Conservation (phyloP, 371 early-diverging fungal species). For the Fennellomyces sp. region DNA sequence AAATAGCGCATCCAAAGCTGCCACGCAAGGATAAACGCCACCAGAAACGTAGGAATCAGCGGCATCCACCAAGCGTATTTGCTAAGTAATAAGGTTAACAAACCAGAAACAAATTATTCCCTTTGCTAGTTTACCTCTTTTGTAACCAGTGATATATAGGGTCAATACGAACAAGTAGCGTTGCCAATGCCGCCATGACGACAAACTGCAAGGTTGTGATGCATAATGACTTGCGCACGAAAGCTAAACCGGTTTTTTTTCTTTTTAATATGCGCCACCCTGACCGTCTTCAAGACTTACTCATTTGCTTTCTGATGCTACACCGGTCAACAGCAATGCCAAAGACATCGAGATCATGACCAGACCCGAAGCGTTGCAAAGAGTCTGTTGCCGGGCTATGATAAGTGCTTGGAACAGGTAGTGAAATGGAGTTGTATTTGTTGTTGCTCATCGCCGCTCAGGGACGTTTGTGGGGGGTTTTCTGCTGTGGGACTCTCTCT, state of each 20-base stretch:
- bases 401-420: conserved; percentile 15
- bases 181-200: conserved; percentile 6
- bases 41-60: conserved; percentile 26
- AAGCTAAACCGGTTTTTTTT: too few species aligned
- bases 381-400: conserved; percentile 7
- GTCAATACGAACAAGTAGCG: conserved; percentile 15
- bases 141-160: conserved; percentile 31
- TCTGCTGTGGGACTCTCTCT: not conserved
- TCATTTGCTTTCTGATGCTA: conserved; percentile 35
- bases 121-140: conserved; percentile 19
- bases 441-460: conserved; percentile 14
- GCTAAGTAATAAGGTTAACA: conserved; percentile 9
- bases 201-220: conserved; percentile 20
- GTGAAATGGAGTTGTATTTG: conserved; percentile 6
- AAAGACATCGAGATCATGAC: conserved; percentile 40
- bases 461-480: not conserved
- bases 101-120: not conserved
- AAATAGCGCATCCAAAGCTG: conserved; percentile 46
- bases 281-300: too few species aligned
- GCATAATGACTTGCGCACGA: conserved; percentile 20
- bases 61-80: conserved; percentile 41
- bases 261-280: too few species aligned
- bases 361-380: conserved; percentile 34
- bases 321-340: conserved; percentile 37
- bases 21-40: conserved; percentile 28